Evolutionary conservation across 306 rosid species (phyloP), one percentile per base, ranked within the genome.

Genomic region (Mimosa bimucronata): DNA sequence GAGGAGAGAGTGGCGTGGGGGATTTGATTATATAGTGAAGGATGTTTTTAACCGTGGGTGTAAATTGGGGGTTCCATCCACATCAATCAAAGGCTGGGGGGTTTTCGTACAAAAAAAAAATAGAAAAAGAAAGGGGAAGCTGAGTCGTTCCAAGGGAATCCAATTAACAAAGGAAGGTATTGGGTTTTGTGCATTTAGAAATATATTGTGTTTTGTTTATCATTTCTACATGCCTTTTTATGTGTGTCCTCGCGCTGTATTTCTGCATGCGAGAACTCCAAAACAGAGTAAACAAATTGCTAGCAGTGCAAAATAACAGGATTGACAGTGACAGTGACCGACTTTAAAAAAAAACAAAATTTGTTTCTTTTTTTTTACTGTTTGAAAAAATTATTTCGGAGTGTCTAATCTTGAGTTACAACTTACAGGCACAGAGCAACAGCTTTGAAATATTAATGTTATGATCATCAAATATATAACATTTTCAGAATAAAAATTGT

Each of bases 1-100:
- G 66, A 14, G 73, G 84, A 4, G 80, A 4, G 69, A 70, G 74
- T 6, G 57, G 25, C n/a, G n/a, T 14, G 40, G 38, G 55, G 23
- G 77, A 75, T 55, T 71, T 79, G 73, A 50, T 41, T 82, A 81
- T 89, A 88, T 92, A 92, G 89, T 0, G 79, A 58, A 34, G 38
- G 48, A 25, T 11, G 28, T 11, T 62, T 62, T 71, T 77, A 31
- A 85, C 79, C 40, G 75, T 71, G 72, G 79, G 12, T 53, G 80
- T 57, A 77, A 77, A 78, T 69, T 69, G 45, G 4, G 3, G 9
- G 16, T 2, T 0, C 75, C 71, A 6, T 53, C 45, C 55, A 40
- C 55, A 42, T 41, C 66, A 26, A 60, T 60, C 8, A 26, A 60
- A 26, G 66, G 62, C 62, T 55, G 62, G 62, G 62, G 62, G 28